phyloP scores from a whole-genome alignment of 805 yeast species.

The Torulaspora indica region DNA sequence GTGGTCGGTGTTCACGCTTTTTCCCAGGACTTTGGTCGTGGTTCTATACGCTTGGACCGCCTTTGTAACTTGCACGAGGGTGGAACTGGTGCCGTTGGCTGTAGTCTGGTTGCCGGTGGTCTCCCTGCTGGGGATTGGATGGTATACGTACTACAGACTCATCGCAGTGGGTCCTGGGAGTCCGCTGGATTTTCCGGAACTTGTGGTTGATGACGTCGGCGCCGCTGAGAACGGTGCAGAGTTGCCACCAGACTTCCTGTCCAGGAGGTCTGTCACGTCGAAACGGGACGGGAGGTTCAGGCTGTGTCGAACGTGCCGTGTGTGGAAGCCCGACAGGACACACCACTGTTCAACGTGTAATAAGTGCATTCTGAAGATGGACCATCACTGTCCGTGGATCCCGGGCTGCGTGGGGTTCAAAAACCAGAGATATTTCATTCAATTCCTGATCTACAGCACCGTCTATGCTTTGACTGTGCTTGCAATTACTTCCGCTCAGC shows the following conservation, averaged over 20 bases:
- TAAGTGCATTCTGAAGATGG: constrained; percentile 75
- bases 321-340: constrained; percentile 77
- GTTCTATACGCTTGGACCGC: constrained; percentile 26
- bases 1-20: constrained; percentile 11
- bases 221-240: constrained; percentile 29
- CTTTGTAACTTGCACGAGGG: constrained; percentile 16
- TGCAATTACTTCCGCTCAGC: constrained; percentile 37
- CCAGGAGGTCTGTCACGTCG: constrained; percentile 41
- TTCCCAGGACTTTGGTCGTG: constrained; percentile 28
- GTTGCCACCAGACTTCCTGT: constrained; percentile 43
- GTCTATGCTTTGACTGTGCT: constrained; percentile 45
- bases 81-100: constrained; percentile 13
- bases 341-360: constrained; percentile 82
- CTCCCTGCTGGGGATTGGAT: constrained; percentile 10
- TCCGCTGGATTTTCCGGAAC: constrained; percentile 51
- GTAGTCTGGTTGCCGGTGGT: constrained; percentile 7
- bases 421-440: constrained; percentile 77
- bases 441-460: constrained; percentile 56
- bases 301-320: constrained; percentile 62
- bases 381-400: constrained; percentile 95
- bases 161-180: constrained; percentile 59
- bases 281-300: constrained; percentile 61
- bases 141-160: constrained; percentile 51
- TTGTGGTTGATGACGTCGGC: constrained; percentile 35
- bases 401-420: constrained; percentile 78